phyloP scores from a whole-genome alignment of 164 flowering plant genomes.

The Stephania yunnanensis region DNA sequence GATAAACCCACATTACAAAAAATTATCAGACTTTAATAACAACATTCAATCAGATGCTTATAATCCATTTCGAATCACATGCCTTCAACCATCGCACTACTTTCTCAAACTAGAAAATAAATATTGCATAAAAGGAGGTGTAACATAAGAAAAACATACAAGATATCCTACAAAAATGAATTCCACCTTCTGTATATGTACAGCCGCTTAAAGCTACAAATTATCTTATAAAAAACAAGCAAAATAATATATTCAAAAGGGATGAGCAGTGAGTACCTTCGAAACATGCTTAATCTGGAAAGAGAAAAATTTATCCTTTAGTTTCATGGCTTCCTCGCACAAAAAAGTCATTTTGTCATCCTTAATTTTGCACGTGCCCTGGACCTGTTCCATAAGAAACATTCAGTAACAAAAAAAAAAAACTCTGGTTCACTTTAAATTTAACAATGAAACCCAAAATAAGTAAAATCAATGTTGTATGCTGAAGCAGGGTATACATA shows the following conservation, averaged over 20 bases:
- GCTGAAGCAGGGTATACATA: not conserved
- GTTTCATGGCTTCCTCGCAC: conserved; percentile 46
- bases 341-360: conserved; percentile 41
- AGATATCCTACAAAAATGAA: not conserved
- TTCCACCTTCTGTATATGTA: too few relatives aligned
- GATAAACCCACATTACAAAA: too few relatives aligned
- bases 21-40: too few relatives aligned
- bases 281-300: conserved; percentile 61
- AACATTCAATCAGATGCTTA: too few relatives aligned
- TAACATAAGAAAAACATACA: too few relatives aligned
- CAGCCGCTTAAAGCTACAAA: too few relatives aligned
- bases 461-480: not conserved
- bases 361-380: conserved; percentile 63
- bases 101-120: too few relatives aligned
- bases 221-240: too few relatives aligned
- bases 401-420: not conserved
- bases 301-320: conserved; percentile 49
- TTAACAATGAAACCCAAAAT: not conserved
- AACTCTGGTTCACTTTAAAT: not conserved
- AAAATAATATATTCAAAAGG: not conserved
- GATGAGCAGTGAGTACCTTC: conserved; percentile 40
- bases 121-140: too few relatives aligned
- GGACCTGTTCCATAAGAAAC: conserved; percentile 39
- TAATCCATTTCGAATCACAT: too few relatives aligned
- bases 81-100: too few relatives aligned